phyloP scores from a whole-genome alignment of 2,329 filamentous ascomycete species.

The Madurella fahalii region DNA sequence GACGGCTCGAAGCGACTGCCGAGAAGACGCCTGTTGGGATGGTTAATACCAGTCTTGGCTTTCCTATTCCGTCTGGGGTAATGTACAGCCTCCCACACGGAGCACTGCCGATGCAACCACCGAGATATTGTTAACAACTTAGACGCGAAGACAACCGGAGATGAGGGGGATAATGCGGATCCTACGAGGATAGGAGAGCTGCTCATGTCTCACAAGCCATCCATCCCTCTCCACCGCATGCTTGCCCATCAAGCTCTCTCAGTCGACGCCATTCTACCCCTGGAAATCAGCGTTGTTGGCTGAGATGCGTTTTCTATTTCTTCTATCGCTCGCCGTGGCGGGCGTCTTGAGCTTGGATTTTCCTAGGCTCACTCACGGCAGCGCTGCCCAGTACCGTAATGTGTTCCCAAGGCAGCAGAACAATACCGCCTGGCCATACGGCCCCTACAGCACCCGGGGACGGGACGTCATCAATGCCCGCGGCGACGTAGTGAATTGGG shows the following conservation, averaged over 20 bases:
- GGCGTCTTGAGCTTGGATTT: background rate
- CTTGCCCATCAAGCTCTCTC: background rate
- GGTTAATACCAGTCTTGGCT: background rate
- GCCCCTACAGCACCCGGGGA: conserved; percentile 36
- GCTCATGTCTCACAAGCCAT: background rate
- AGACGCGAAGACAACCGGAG: background rate
- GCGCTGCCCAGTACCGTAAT: background rate
- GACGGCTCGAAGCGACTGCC: background rate
- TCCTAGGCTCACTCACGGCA: background rate
- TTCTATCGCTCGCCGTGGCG: background rate
- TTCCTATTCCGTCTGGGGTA: background rate
- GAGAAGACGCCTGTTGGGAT: background rate
- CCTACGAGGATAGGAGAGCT: background rate
- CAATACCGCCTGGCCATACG: conserved; percentile 33
- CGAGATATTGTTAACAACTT: no score
- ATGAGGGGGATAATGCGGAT: background rate
- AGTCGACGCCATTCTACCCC: background rate
- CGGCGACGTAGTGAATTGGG: conserved; percentile 35
- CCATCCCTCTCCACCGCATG: background rate
- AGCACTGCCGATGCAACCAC: background rate
- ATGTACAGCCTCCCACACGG: background rate
- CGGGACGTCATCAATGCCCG: conserved; percentile 37
- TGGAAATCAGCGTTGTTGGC: background rate
- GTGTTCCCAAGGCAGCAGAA: conserved; percentile 10
- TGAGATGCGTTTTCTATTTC: background rate